Evolutionary conservation across 345 rosid genomes (phyloP).

Genomic region (Pugionium cornutum): DNA sequence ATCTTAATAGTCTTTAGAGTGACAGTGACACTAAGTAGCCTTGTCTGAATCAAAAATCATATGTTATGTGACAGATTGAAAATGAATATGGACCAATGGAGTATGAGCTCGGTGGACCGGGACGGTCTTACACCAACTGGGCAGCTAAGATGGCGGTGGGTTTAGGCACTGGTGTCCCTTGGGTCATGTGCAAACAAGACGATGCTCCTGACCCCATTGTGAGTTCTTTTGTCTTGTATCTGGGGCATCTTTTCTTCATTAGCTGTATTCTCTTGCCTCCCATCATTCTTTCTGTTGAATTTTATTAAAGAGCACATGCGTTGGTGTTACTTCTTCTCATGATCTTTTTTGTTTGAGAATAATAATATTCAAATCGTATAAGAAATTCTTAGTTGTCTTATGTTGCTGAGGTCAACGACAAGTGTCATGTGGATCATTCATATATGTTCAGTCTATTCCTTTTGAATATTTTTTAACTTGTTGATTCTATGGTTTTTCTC

Average conservation of each 20-base stretch:
- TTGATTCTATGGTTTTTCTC: conserved; percentile 11
- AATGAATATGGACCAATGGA: conserved; percentile 98
- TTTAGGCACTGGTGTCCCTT: conserved; percentile 92
- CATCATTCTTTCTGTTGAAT: too few species aligned
- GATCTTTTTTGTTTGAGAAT: not conserved
- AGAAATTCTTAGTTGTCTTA: conserved; percentile 24
- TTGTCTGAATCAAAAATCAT: conserved; percentile 15
- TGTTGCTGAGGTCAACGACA: conserved; percentile 20
- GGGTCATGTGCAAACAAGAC: conserved; percentile 51
- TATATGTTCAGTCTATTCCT: conserved; percentile 6
- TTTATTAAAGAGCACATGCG: too few species aligned
- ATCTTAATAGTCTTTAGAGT: conserved; percentile 5
- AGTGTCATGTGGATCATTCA: conserved; percentile 24
- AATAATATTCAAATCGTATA: conserved; percentile 17
- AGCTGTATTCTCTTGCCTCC: conserved; percentile 22
- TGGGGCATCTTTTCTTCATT: conserved; percentile 40
- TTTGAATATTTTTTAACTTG: conserved; percentile 17
- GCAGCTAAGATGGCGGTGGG: conserved; percentile 97
- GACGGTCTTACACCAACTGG: conserved; percentile 74
- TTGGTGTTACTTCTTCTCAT: too few species aligned
- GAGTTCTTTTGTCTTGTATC: conserved; percentile 45
- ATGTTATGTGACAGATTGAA: conserved; percentile 64
- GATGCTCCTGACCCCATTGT: conserved; percentile 92
- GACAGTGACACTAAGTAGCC: conserved; percentile 20
- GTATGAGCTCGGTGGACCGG: conserved; percentile 71